Conservation (phyloP, 2,329 filamentous ascomycete species). For the Claviceps digitariae region DNA sequence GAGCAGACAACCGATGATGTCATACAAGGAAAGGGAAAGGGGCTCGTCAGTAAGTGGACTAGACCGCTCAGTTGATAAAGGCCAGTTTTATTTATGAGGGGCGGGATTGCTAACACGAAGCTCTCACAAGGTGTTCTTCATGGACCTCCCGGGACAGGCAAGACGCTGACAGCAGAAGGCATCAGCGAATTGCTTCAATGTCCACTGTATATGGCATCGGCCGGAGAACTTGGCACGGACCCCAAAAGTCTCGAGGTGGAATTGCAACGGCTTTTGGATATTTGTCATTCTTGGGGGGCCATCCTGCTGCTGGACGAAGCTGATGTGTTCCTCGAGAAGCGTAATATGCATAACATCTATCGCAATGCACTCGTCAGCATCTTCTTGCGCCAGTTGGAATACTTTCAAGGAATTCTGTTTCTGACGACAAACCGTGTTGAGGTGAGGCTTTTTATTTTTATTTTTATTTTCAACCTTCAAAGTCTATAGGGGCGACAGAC, state of each 20-base stretch:
- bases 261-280: slow-evolving; percentile 71
- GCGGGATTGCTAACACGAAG: not conserved
- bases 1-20: slow-evolving; percentile 73
- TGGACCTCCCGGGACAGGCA: slow-evolving; percentile 75
- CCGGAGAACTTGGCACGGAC: slow-evolving; percentile 71
- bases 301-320: slow-evolving; percentile 78
- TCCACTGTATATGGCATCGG: slow-evolving; percentile 71
- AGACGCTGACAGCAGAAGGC: slow-evolving; percentile 76
- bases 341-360: slow-evolving; percentile 70
- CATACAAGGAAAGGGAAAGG: slow-evolving; percentile 73
- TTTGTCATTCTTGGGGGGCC: slow-evolving; percentile 76
- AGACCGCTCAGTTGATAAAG: not conserved
- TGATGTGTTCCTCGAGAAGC: slow-evolving; percentile 72
- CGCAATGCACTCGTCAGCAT: slow-evolving; percentile 78
- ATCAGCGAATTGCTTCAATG: slow-evolving; percentile 73
- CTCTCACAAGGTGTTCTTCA: slow-evolving; percentile 49
- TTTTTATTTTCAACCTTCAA: not conserved
- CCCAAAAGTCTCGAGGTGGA: slow-evolving; percentile 60
- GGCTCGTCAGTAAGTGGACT: slow-evolving; percentile 48
- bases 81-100: no score
- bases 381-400: slow-evolving; percentile 76
- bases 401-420: slow-evolving; percentile 85
- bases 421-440: slow-evolving; percentile 79
- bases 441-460: slow-evolving; percentile 19
- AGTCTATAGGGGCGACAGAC: not conserved